Conservation (phyloP, 108 stramenopile genomes). For the Aurantiochytrium sp. region DNA sequence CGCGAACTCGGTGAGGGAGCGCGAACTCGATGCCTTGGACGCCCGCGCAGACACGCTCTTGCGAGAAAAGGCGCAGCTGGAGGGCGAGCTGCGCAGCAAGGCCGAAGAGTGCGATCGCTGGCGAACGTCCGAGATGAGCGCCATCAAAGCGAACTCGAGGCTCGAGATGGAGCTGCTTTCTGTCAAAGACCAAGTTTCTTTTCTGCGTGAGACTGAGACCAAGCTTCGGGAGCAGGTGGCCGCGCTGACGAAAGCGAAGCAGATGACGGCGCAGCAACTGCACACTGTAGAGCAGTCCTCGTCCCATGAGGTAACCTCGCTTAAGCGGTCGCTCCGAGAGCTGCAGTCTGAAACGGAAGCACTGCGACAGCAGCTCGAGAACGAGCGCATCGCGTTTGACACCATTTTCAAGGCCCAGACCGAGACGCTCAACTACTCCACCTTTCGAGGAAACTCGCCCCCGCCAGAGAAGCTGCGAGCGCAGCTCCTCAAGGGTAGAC, state of each 20-base stretch:
- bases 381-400: conserved; percentile 16
- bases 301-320: background rate
- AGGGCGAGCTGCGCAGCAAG: conserved; percentile 1
- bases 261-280: background rate
- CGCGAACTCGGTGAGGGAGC: background rate
- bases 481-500: background rate
- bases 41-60: background rate
- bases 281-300: background rate
- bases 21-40: background rate
- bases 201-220: background rate
- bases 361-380: conserved; percentile 3
- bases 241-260: background rate
- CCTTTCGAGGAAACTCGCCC: background rate
- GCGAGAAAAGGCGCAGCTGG: background rate
- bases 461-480: too few species aligned
- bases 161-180: conserved; percentile 11
- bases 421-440: background rate
- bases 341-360: background rate
- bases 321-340: background rate
- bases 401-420: conserved; percentile 17
- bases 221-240: background rate
- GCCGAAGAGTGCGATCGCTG: background rate
- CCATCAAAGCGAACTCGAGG: background rate
- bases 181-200: background rate
- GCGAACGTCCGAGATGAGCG: background rate